Conservation (phyloP, 805 yeast species). For the Suhomyces sp. region DNA sequence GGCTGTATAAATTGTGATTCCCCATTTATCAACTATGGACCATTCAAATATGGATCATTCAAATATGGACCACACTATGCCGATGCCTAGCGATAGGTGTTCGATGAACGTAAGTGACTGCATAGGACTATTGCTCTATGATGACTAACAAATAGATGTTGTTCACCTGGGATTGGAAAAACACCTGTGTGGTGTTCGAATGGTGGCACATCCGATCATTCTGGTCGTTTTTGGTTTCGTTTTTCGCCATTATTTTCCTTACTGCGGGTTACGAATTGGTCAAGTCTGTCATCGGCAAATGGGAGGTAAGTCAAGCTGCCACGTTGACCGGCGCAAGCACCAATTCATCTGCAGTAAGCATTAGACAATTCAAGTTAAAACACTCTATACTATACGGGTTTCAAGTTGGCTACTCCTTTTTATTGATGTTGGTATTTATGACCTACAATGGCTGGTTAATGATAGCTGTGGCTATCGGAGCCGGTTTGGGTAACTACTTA, state of each 20-base stretch:
- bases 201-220: constrained; percentile 76
- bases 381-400: constrained; percentile 53
- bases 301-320: constrained; percentile 21
- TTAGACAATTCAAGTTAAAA: constrained; percentile 21
- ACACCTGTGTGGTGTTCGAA: constrained; percentile 67
- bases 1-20: background rate
- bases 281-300: constrained; percentile 25
- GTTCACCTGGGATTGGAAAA: constrained; percentile 74
- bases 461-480: constrained; percentile 71
- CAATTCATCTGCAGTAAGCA: constrained; percentile 1
- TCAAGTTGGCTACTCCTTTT: constrained; percentile 67
- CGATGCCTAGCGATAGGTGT: constrained; percentile 36
- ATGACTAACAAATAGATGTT: constrained; percentile 50
- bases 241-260: constrained; percentile 46
- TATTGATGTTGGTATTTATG: constrained; percentile 81
- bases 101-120: constrained; percentile 47
- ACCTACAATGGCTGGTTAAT: constrained; percentile 84
- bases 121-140: too few relatives aligned
- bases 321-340: constrained; percentile 10
- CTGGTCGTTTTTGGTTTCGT: constrained; percentile 49
- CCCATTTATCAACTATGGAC: constrained; percentile 3
- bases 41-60: constrained; percentile 9
- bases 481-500: constrained; percentile 61
- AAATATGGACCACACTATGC: constrained; percentile 9
- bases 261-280: constrained; percentile 62